Evolutionary conservation across 2,329 filamentous ascomycete genomes (phyloP).

Genomic region (Sporothrix variecibatus): DNA sequence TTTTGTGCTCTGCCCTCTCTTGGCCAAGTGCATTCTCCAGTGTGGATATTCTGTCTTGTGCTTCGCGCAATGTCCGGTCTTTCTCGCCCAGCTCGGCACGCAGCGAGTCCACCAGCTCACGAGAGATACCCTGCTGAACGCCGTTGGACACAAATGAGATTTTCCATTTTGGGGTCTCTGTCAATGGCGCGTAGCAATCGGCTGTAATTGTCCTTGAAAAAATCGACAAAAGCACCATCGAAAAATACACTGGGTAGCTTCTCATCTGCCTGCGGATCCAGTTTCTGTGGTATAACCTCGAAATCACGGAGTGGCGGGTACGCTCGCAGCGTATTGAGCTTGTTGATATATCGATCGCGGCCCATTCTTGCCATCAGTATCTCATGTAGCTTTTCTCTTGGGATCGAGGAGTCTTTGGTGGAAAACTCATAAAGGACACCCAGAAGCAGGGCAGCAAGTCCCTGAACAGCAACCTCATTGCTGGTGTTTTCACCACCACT

Average conservation of each 20-base stretch:
- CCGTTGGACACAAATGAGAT: slow-evolving; percentile 78
- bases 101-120: slow-evolving; percentile 85
- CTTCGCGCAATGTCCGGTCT: slow-evolving; percentile 53
- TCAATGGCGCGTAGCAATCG: slow-evolving; percentile 83
- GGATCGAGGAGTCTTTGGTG: slow-evolving; percentile 91
- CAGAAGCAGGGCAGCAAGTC: slow-evolving; percentile 79
- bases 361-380: slow-evolving; percentile 76
- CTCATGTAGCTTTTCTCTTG: slow-evolving; percentile 76
- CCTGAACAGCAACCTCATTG: slow-evolving; percentile 70
- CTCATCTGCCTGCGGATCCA: slow-evolving; percentile 52
- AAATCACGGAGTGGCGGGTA: slow-evolving; percentile 83
- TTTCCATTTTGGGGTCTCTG: slow-evolving; percentile 82
- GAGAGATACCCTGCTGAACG: slow-evolving; percentile 85
- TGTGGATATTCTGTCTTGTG: slow-evolving; percentile 48
- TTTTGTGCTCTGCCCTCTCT: slow-evolving; percentile 71
- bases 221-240: slow-evolving; percentile 83
- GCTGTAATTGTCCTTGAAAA: slow-evolving; percentile 94
- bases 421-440: slow-evolving; percentile 96
- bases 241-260: slow-evolving; percentile 80
- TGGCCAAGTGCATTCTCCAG: slow-evolving; percentile 64
- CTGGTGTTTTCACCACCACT: slow-evolving; percentile 64
- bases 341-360: slow-evolving; percentile 83
- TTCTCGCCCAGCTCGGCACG: slow-evolving; percentile 76
- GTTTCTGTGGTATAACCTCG: slow-evolving; percentile 76
- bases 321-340: slow-evolving; percentile 73